These are phyloP conservation scores for Cladosporium sp. DNA, from an alignment of 2,329 filamentous ascomycete genomes.

Conservation along the genomic window DNA sequence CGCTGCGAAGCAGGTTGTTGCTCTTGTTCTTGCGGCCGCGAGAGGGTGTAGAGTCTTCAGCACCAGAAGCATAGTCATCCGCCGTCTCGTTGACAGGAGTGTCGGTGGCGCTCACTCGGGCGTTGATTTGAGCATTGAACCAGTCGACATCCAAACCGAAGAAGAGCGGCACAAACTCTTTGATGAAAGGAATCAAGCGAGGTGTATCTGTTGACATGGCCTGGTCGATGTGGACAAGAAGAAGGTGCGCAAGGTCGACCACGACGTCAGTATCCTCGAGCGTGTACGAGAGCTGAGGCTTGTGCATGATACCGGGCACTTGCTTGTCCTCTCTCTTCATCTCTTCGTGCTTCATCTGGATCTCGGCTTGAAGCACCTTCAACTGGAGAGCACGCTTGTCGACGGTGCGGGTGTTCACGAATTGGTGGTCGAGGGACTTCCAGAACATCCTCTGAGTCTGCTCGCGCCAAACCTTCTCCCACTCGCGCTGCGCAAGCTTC, in stretches of 20 bases:
- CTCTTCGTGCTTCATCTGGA: slow-evolving; percentile 91
- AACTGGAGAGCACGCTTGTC: slow-evolving; percentile 91
- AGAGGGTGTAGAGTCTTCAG: slow-evolving; percentile 70
- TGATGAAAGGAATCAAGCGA: slow-evolving; percentile 49
- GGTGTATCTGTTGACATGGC: slow-evolving; percentile 47
- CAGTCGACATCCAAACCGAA: slow-evolving; percentile 54
- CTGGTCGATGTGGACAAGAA: slow-evolving; percentile 48
- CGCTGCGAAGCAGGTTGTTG: slow-evolving; percentile 78
- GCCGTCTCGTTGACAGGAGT: slow-evolving; percentile 68
- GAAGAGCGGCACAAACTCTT: slow-evolving; percentile 54
- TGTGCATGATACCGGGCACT: slow-evolving; percentile 32
- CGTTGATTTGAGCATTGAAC: slow-evolving; percentile 68
- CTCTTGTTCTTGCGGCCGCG: slow-evolving; percentile 66
- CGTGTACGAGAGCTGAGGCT: slow-evolving; percentile 69
- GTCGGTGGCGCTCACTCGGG: slow-evolving; percentile 37
- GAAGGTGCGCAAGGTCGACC: slow-evolving; percentile 49
- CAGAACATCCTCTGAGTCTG: slow-evolving; percentile 95
- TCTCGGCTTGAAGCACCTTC: slow-evolving; percentile 86
- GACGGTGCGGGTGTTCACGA: slow-evolving; percentile 79
- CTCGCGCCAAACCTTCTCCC: slow-evolving; percentile 98
- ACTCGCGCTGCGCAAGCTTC: slow-evolving; percentile 94
- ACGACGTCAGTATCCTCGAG: slow-evolving; percentile 64
- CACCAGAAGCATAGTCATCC: slow-evolving; percentile 64
- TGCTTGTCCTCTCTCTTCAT: slow-evolving; percentile 64
- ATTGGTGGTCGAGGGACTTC: slow-evolving; percentile 95